A percentile compares a stretch with the other conserved stretches of the same genome.
Evolutionary conservation across 805 yeast species (phyloP).

Genomic region (Pichia californica): DNA sequence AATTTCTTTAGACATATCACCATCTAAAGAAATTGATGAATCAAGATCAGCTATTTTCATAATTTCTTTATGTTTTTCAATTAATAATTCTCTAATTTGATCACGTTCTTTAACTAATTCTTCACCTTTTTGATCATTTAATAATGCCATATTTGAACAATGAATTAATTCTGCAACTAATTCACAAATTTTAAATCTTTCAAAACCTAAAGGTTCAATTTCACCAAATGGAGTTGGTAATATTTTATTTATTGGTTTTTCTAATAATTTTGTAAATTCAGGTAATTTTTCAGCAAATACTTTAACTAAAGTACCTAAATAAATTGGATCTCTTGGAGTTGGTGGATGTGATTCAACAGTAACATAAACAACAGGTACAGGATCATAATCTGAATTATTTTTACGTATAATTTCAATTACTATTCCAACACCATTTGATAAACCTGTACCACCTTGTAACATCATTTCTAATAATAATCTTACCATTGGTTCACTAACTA

Average conservation of each 20-base stretch:
- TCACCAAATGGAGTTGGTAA: conserved; percentile 60
- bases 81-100: conserved; percentile 45
- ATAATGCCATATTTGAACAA: conserved; percentile 93
- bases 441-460: conserved; percentile 77
- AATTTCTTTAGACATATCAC: conserved; percentile 30
- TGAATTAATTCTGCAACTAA: conserved; percentile 89
- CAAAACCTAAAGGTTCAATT: conserved; percentile 79
- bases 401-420: conserved; percentile 91
- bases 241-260: conserved; percentile 29
- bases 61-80: conserved; percentile 27
- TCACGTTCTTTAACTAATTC: conserved; percentile 64
- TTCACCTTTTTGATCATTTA: conserved; percentile 73
- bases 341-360: conserved; percentile 90
- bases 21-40: conserved; percentile 25
- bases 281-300: conserved; percentile 73
- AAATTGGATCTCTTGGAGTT: conserved; percentile 85
- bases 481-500: conserved; percentile 71
- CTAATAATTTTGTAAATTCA: conserved; percentile 58
- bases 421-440: conserved; percentile 91
- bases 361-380: conserved; percentile 75
- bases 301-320: conserved; percentile 76
- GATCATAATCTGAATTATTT: conserved; percentile 93
- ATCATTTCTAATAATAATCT: conserved; percentile 65
- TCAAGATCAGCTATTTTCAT: conserved; percentile 23
- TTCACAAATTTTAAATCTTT: conserved; percentile 85